Base-by-base conservation (phyloP, 768 basidiomycete genomes). In the Mycena albidolilacea region DNA sequence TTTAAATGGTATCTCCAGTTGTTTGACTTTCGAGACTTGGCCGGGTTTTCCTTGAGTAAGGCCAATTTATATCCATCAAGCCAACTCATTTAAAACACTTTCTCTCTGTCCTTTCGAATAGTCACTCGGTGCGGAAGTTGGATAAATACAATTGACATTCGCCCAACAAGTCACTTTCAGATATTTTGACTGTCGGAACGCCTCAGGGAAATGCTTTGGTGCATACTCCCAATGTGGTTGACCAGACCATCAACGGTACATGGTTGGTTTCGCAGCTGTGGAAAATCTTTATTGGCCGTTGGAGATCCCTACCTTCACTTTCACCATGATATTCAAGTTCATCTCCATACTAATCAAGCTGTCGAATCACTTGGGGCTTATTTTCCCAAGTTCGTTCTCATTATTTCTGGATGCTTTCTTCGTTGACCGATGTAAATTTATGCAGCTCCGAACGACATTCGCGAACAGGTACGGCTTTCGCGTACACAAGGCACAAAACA, bases 341-440 rank as follows among this genome's bases (percentile, higher is more conserved):
- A 93, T 94, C 85, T 90, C 90, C 1, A 87, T 95, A n/a, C 83
- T 97, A 63, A 93, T 95, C 81, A 95, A 95, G 80, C 84, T 97
- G 7, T 94, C 95, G 10, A 97, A 99, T 79, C 97, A 98, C 79
- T 87, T 97, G 58, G 94, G 89, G 0, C 82, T 99, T 23, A 93
- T 99, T 50, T 87, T 97, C 52, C 97, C 95, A 64, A 88, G 97
- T 95, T 73, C 30, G 80, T 1, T n/a, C 19, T 17, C 23, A 37
- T 12, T 35, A 30, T 41, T 63, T 37, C 59, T 59, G 21, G 5
- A 61, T 48, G 58, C n/a, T n/a, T n/a, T n/a, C n/a, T n/a, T 59
- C 37, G 54, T 37, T 54, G 35, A 46, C 14, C n/a, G n/a, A n/a
- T n/a, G n/a, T 35, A n/a, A 50, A 71, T 50, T 23, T 59, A 3